Evolutionary conservation across 129 eudicot species (phyloP), one percentile per base, ranked within the genome.

Genomic region (Ambrosia trifida): DNA sequence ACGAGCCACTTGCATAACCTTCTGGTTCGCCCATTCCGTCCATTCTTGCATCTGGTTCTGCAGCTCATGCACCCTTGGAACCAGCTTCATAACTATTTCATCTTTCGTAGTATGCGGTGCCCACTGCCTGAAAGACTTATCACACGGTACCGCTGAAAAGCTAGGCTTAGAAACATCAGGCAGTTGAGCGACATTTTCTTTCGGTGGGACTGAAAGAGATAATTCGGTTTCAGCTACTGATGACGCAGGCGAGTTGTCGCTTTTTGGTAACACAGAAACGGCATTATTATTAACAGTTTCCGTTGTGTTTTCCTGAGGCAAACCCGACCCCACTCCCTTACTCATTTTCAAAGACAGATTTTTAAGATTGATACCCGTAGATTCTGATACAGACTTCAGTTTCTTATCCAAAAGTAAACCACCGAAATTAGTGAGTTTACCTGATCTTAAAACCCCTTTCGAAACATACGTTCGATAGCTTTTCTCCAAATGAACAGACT

Each of bases 21-120:
- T 94, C 76, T 89, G 98, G 56, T 94, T 94, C 20, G 97, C 97
- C 98, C 98, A 94, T 64, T 94, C 97, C 2, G 97, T 89, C 98
- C 98, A 94, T 50, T 94, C 98, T 66, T 87, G 95, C 56, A 94
- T 76, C 83, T 85, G 97, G 82, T 79, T 82, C 83, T 94, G 91
- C 74, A 87, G 72, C 80, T 89, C 96, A 53, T 81, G 91, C 51
- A 81, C 87, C 79, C 90, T 84, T 6, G 95, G 89, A 68, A 81
- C 83, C 78, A 94, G 79, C 78, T 87, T 89, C 81, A 84, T 47
- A 36, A 90, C 81, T 76, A 84, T 82, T 80, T 89, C 92, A 65
- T 89, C 98, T 73, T 90, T 94, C 78, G 78, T 85, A 56, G 85
- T 87, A 70, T 72, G 91, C 2, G 88, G 89, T 40, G 66, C 72